Evolutionary conservation across 768 basidiomycete genomes (phyloP), one percentile per base, ranked within the genome.

Genomic region (Russula emetica): DNA sequence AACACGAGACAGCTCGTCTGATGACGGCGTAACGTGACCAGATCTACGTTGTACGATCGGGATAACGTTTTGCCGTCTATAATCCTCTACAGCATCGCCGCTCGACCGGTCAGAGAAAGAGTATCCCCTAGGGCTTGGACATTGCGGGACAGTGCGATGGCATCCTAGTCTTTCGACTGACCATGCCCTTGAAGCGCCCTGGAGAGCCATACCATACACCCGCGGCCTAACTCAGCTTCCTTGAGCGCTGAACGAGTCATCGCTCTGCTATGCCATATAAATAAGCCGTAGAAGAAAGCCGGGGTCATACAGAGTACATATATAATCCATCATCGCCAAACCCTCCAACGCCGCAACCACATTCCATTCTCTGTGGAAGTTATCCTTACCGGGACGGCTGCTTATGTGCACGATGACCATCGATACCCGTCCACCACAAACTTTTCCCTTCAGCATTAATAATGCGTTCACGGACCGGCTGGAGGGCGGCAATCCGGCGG

Each of bases 401-500:
- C 20, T 44, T n/a, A n/a, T 10, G 57, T 22, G 47, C 22, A 11
- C 16, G 36, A 63, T 63, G 51, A 47, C 51, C 10, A 20, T 54
- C 57, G 32, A 63, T 20, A 28, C 51, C 34, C 22, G 40, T 50
- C 16, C 26, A 28, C 18, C 42, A 18, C 62, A 53, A 5, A 58
- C 26, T 6, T 26, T 71, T 10, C 28, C 58, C 30, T 72, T 71
- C 58, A 67, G 60, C n/a, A 52, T 72, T 18, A 69, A 73, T 34
- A 74, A 76, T 62, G 75, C 75, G 5, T 77, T 77, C 69, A 72
- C 76, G 18, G 51, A 62, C 10, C 8, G 40, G 9, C 59, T 69
- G 22, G 74, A 70, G 58, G 36, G 57, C 5, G 76, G 76, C 36
- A 76, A 76, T 67, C 71, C 72, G 3, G 76, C 75, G 5, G 70